Evolutionary conservation across 208 protist genomes (phyloP), one percentile per base, ranked within the genome.

Genomic region (Endotrypanum monterogeii): DNA sequence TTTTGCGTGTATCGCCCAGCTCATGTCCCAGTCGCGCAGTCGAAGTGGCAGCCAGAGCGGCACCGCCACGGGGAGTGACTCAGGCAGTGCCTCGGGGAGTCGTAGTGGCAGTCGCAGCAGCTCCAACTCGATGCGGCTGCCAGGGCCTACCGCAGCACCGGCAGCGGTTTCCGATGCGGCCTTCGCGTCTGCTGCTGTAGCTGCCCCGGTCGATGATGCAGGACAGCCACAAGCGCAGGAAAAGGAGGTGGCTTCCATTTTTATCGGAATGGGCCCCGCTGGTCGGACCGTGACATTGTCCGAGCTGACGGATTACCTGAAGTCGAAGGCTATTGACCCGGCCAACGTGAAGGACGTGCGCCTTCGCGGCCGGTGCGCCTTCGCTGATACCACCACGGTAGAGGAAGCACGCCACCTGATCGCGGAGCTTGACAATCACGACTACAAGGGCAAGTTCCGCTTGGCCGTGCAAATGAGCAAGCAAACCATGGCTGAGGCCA

Each of bases 321-420:
- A 76, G 51, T 68, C 67, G n/a, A 82, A 87, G 58, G 81, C 79
- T 18, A 23, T 39, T 4, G 56, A 71, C 61, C 58, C 80, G 1
- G 60, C 54, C 1, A 67, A 76, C 51, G 61, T 86, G 18, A 44
- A 35, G 37, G 79, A 87, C 58, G 74, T 94, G 3, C 85, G 88
- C 48, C 63, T 92, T 77, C 87, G 90, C 55, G 85, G 87, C 71
- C 87, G 87, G 78, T 90, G 87, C 70, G 90, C 87, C 61, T 94
- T 94, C 69, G 90, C 81, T 6, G 90, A 94, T 65, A 85, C 91
- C 8, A 67, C 73, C 3, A 84, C 76, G 1, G 50, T 70, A 30
- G 86, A 75, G 62, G 81, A 86, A 56, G 90, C 90, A 4, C 41
- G 78, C 18, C 60, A 84, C 35, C 84, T 94, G n/a, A 82, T 94